Conservation (phyloP, 2,329 filamentous ascomycete genomes). For the Cladosporium velox region DNA sequence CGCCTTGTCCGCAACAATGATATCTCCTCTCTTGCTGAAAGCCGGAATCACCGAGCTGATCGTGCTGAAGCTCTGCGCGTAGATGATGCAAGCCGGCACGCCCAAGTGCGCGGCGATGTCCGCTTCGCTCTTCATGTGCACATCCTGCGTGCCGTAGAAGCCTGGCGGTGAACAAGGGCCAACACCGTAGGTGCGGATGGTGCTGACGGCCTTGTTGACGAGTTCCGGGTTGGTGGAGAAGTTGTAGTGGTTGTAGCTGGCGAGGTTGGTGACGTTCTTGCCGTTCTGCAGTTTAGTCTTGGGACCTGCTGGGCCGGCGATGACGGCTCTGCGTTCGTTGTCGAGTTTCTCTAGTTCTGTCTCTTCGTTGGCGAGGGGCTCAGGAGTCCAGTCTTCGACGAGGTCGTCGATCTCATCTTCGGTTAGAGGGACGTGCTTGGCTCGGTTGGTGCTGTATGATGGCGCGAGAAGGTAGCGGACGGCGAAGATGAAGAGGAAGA, state of each 20-base stretch:
- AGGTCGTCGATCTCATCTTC: conserved; percentile 98
- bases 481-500: conserved; percentile 92
- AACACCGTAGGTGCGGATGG: conserved; percentile 91
- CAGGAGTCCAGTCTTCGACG: conserved; percentile 93
- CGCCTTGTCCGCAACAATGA: conserved; percentile 92
- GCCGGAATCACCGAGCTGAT: conserved; percentile 96
- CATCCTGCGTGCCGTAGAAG: conserved; percentile 97
- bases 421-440: conserved; percentile 82
- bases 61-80: conserved; percentile 93
- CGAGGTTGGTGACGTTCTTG: conserved; percentile 88
- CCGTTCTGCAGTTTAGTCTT: conserved; percentile 77
- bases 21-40: conserved; percentile 94
- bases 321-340: conserved; percentile 80
- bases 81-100: conserved; percentile 86
- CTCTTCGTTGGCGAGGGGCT: conserved; percentile 77
- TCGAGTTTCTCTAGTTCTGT: conserved; percentile 77
- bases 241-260: conserved; percentile 97
- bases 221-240: conserved; percentile 89
- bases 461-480: conserved; percentile 89
- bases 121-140: conserved; percentile 94
- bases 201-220: conserved; percentile 93
- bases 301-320: conserved; percentile 86
- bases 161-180: conserved; percentile 95
- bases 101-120: conserved; percentile 91
- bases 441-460: conserved; percentile 87